Conservation (phyloP, 2,329 filamentous ascomycete species). For the Aaosphaeria pasadenensis region DNA sequence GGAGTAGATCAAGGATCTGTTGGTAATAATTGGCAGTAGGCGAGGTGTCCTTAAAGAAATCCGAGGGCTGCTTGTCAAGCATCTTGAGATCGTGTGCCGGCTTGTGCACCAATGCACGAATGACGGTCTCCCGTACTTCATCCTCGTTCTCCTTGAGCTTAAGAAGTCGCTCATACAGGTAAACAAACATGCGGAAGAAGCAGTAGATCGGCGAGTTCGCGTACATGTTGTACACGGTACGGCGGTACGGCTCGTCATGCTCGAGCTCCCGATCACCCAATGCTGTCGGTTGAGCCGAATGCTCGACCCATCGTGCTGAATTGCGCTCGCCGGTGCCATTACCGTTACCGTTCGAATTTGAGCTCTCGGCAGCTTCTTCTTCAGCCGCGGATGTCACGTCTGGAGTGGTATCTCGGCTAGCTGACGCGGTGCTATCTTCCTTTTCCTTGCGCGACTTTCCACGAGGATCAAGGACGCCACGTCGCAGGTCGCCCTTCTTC, state of each 20-base stretch:
- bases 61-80: slow-evolving; percentile 69
- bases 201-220: slow-evolving; percentile 88
- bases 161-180: slow-evolving; percentile 79
- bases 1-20: slow-evolving; percentile 79
- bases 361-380: slow-evolving; percentile 66
- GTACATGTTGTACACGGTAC: slow-evolving; percentile 84
- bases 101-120: slow-evolving; percentile 70
- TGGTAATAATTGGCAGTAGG: slow-evolving; percentile 72
- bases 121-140: slow-evolving; percentile 70
- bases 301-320: slow-evolving; percentile 61
- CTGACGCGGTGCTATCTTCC: slow-evolving; percentile 73
- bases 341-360: slow-evolving; percentile 42
- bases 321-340: slow-evolving; percentile 59
- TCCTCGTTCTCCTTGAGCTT: slow-evolving; percentile 78
- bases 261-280: slow-evolving; percentile 64
- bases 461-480: slow-evolving; percentile 80
- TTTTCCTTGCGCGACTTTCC: slow-evolving; percentile 72
- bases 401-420: slow-evolving; percentile 85
- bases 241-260: slow-evolving; percentile 74
- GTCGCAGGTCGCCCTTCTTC: slow-evolving; percentile 69
- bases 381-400: slow-evolving; percentile 75
- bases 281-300: slow-evolving; percentile 55
- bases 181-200: slow-evolving; percentile 91
- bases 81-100: slow-evolving; percentile 82
- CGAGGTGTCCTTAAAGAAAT: slow-evolving; percentile 70